Base-by-base conservation (phyloP, 192 early-diverging fungal species). In the Podila clonocystis region DNA sequence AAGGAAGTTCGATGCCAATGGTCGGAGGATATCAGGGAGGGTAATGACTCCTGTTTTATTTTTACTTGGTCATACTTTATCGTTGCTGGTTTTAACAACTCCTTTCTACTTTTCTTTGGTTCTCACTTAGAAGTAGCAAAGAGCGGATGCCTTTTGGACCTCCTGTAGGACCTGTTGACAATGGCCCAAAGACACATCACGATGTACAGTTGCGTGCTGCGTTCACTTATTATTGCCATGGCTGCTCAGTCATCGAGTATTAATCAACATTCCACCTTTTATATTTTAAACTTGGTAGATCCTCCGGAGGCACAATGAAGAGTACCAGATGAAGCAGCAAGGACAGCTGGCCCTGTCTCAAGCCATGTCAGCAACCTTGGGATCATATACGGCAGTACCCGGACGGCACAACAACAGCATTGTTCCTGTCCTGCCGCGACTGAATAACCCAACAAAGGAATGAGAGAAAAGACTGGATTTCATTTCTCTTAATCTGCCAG, bases 181-280 rank as follows among this genome's bases (percentile, higher is more conserved):
- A 61, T 13, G 71, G 70, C 3, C 66, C 67, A 50, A 80, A 73
- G 24, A 73, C 77, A 20, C 77, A 80, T 41, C 77, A 80, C 31
- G 77, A 80, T 52, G 77, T 80, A 69, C 63, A 26, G 41, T 4
- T 45, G 1, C 41, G 3, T 15, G 2, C 41, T 45, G 41, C 0
- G 8, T 45, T 17, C 12, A 2, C 3, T 45, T 17, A 4, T 45
- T 45, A 15, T 15, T 45, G 11, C 15, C 8, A 11, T 36, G 34
- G 8, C 41, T 45, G 41, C 15, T 45, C 41, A 45, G 38, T 12
- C 4, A 45, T 45, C 41, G 15, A 45, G 41, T 45, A 45, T 0
- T 45, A 45, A 45, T 45, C 26, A 50, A 50, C 3, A 22, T 36
- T 15, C 31, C 29, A 22, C 9, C 9, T 63, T 24, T 63, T 11